Evolutionary conservation across 2,329 filamentous ascomycete species (phyloP).

Genomic region (Cercospora sp.): DNA sequence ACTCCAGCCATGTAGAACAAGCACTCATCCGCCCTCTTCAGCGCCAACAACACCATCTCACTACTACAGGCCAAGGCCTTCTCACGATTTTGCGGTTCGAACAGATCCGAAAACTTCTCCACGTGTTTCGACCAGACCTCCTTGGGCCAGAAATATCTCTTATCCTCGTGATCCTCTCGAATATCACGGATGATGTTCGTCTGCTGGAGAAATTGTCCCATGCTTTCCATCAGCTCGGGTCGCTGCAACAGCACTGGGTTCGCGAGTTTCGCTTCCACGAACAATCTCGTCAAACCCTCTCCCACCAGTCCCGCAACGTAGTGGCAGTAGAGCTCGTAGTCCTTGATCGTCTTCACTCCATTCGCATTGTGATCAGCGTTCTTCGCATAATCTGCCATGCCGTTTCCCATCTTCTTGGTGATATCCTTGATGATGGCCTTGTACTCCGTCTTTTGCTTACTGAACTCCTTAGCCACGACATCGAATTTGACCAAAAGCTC

Average conservation of each 20-base stretch:
- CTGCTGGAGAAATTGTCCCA: slow-evolving; percentile 97
- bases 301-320: slow-evolving; percentile 99
- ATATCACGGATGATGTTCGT: slow-evolving; percentile 98
- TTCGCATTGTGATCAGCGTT: slow-evolving; percentile 73
- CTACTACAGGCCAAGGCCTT: slow-evolving; percentile 82
- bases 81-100: slow-evolving; percentile 74
- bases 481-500: slow-evolving; percentile 92
- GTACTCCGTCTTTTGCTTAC: slow-evolving; percentile 83
- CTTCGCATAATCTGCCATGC: slow-evolving; percentile 93
- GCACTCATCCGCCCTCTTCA: slow-evolving; percentile 86
- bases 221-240: slow-evolving; percentile 82
- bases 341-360: slow-evolving; percentile 77
- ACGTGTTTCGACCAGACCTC: slow-evolving; percentile 98
- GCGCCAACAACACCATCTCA: slow-evolving; percentile 89
- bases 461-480: slow-evolving; percentile 80
- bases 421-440: slow-evolving; percentile 88
- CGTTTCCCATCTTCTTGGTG: slow-evolving; percentile 91
- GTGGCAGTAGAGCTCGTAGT: slow-evolving; percentile 97
- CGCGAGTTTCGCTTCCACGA: slow-evolving; percentile 81
- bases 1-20: slow-evolving; percentile 97
- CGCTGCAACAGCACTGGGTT: slow-evolving; percentile 80
- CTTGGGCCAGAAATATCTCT: slow-evolving; percentile 88
- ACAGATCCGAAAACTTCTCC: slow-evolving; percentile 83
- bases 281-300: slow-evolving; percentile 85
- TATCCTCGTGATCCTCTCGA: slow-evolving; percentile 83